Conservation (phyloP, 768 basidiomycete species). For the Epithele typhae region DNA sequence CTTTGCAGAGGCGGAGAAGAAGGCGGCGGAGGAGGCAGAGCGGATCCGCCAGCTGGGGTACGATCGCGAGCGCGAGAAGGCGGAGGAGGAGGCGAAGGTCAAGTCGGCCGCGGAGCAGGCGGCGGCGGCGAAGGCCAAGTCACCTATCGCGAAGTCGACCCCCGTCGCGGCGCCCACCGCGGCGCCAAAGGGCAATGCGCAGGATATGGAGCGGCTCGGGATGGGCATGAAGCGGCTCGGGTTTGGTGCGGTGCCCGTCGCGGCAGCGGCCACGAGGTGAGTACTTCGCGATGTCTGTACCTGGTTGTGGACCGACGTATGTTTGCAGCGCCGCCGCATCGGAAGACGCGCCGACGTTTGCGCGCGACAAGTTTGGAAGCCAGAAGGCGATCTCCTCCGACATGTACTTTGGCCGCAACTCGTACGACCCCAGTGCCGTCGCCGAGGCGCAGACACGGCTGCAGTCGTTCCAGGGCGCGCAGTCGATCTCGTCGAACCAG, state of each 20-base stretch:
- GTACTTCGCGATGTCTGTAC: slow-evolving; percentile 15
- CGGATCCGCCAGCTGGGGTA: slow-evolving; percentile 90
- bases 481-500: slow-evolving; percentile 89
- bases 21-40: slow-evolving; percentile 89
- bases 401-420: slow-evolving; percentile 90
- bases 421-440: slow-evolving; percentile 71
- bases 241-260: slow-evolving; percentile 76
- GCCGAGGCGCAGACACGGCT: slow-evolving; percentile 80
- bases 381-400: slow-evolving; percentile 98
- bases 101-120: slow-evolving; percentile 52
- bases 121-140: slow-evolving; percentile 9
- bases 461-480: slow-evolving; percentile 84
- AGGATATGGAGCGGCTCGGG: slow-evolving; percentile 53
- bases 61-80: slow-evolving; percentile 79
- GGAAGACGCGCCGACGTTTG: slow-evolving; percentile 69
- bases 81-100: slow-evolving; percentile 62
- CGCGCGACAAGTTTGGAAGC: slow-evolving; percentile 84
- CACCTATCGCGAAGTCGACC: slow-evolving; percentile 24
- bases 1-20: slow-evolving; percentile 91
- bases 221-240: slow-evolving; percentile 79
- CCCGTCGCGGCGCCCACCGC: slow-evolving; percentile 17
- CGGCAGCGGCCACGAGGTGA: slow-evolving; percentile 47
- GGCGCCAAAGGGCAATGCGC: slow-evolving; percentile 34
- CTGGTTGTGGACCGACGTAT: too few species aligned
- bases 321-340: slow-evolving; percentile 16